phyloP scores from a whole-genome alignment of 2,329 filamentous ascomycete genomes.

The Dothistroma septosporum region DNA sequence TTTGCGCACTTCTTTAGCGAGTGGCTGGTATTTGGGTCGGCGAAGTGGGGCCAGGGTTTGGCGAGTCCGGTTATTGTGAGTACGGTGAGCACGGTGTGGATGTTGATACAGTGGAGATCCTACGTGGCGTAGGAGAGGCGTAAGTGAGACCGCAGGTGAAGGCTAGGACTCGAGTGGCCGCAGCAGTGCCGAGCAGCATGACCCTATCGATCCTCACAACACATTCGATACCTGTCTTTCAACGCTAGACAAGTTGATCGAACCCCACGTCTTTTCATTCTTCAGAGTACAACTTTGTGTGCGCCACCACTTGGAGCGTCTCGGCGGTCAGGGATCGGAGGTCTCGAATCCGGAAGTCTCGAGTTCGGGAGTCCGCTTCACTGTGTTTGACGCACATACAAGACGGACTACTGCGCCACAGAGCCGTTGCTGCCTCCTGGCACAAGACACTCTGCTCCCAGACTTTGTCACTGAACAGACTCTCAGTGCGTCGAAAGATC shows the following conservation, averaged over 20 bases:
- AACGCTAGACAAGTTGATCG: neutral
- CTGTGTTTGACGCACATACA: neutral
- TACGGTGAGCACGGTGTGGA: slow-evolving; percentile 56
- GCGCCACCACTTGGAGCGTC: neutral
- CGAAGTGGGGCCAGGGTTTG: slow-evolving; percentile 59
- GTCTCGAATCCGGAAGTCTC: too few relatives aligned
- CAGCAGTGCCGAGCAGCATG: too few relatives aligned
- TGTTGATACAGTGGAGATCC: slow-evolving; percentile 57
- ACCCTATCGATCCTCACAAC: neutral
- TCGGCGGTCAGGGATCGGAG: neutral
- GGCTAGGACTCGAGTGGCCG: neutral
- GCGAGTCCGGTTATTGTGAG: slow-evolving; percentile 57
- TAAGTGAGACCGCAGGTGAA: neutral
- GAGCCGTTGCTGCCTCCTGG: neutral
- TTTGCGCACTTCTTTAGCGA: slow-evolving; percentile 75
- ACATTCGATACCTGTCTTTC: neutral
- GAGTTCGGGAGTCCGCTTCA: neutral
- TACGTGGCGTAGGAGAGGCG: slow-evolving; percentile 23
- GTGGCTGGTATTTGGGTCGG: slow-evolving; percentile 73
- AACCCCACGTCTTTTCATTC: neutral
- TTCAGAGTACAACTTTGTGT: neutral
- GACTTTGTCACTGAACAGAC: too few relatives aligned
- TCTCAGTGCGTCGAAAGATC: too few relatives aligned
- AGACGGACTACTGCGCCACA: neutral
- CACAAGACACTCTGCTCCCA: too few relatives aligned